Evolutionary conservation across 2,329 filamentous ascomycete species (phyloP).

Genomic region (Fusarium haematococcum): DNA sequence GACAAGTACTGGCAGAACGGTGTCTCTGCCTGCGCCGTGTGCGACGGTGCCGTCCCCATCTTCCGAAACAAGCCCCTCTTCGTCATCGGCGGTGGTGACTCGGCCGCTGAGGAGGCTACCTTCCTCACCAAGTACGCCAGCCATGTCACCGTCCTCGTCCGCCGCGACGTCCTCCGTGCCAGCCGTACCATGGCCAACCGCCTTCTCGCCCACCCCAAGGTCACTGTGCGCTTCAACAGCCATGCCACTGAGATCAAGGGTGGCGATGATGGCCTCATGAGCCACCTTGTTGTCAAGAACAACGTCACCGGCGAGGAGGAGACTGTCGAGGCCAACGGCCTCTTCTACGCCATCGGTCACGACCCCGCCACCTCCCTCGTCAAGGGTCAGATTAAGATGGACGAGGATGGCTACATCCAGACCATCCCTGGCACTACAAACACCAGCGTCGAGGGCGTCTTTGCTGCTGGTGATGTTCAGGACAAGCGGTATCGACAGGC

Average conservation of each 20-base stretch:
- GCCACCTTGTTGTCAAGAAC: constrained; percentile 85
- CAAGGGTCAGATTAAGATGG: constrained; percentile 89
- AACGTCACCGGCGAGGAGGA: constrained; percentile 80
- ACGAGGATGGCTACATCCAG: constrained; percentile 90
- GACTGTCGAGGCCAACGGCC: constrained; percentile 87
- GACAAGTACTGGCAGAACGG: constrained; percentile 98
- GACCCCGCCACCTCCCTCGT: constrained; percentile 92
- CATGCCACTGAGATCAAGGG: constrained; percentile 87
- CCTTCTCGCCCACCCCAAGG: constrained; percentile 85
- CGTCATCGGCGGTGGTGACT: constrained; percentile 97
- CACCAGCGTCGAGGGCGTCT: constrained; percentile 91
- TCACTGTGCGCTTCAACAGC: constrained; percentile 89
- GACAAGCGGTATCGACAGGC: constrained; percentile 98
- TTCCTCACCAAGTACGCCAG: constrained; percentile 98
- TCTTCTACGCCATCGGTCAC: constrained; percentile 98
- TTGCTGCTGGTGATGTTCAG: constrained; percentile 97
- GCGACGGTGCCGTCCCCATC: constrained; percentile 96
- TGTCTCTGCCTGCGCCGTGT: constrained; percentile 96
- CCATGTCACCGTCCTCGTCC: constrained; percentile 93
- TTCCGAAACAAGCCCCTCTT: constrained; percentile 96
- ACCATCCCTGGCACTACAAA: constrained; percentile 89
- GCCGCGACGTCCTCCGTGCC: constrained; percentile 86
- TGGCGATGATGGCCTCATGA: constrained; percentile 88
- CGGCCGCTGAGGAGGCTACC: constrained; percentile 95
- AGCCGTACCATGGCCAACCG: constrained; percentile 93